phyloP scores from a whole-genome alignment of 2,329 filamentous ascomycete genomes.

The Parasarocladium wereldwijsianum region DNA sequence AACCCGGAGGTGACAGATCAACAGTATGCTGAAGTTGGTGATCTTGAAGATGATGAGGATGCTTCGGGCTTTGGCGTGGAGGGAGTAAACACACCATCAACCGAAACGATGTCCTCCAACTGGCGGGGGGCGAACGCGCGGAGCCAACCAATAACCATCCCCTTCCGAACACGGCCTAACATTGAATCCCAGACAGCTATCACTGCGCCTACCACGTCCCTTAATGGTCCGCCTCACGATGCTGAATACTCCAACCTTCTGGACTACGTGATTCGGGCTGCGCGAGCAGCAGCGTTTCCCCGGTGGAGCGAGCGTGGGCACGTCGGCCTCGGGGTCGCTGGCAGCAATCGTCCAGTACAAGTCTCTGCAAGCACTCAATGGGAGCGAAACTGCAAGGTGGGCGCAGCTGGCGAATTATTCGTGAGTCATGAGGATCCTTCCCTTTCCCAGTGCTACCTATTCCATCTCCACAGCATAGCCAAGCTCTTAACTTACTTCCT shows the following conservation, averaged over 20 bases:
- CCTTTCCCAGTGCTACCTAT: neutral
- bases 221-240: constrained; percentile 1
- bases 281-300: neutral
- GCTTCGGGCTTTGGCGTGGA: neutral
- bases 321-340: neutral
- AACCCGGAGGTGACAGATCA: neutral
- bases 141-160: too few species aligned
- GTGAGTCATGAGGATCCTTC: constrained; percentile 7
- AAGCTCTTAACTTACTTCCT: neutral
- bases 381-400: constrained; percentile 11
- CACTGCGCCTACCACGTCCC: neutral
- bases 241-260: constrained; percentile 4
- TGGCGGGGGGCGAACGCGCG: too few species aligned
- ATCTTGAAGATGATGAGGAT: constrained; percentile 1
- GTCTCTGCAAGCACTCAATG: constrained; percentile 7
- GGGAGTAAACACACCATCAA: neutral
- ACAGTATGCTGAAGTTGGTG: neutral
- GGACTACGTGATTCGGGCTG: constrained; percentile 2
- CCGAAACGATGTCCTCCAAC: neutral
- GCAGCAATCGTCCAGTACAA: neutral
- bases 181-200: neutral
- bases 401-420: constrained; percentile 12
- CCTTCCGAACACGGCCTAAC: neutral
- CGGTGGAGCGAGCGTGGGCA: neutral
- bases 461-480: neutral